Base-by-base conservation (phyloP, 345 rosid genomes). In the Ailanthus altissimus region DNA sequence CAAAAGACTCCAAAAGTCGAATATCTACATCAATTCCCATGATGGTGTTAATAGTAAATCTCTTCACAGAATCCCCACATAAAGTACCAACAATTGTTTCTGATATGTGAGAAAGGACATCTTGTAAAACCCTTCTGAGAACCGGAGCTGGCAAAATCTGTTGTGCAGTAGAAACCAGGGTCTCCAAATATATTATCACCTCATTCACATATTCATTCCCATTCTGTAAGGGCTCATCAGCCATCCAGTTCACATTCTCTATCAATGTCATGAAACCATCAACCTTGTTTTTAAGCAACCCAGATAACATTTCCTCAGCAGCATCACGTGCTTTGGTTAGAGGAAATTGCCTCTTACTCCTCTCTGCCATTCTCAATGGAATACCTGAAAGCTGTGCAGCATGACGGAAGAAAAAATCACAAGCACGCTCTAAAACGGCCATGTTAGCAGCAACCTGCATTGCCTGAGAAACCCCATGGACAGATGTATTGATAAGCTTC, bases 391-490 rank as follows among this genome's bases (percentile, higher is more conserved):
- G 98, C 83, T 93, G 99, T 42, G 97, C 99, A 13, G 99, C 97
- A 67, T 95, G 99, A 63, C 94, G 92, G 75, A 88, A 93, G 81
- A 93, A 95, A 88, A 95, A 95, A 79, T 92, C 99, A 70, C 99
- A 95, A 80, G 99, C 99, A 47, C 99, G 98, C 76, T 93, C 98
- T 70, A 95, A 77, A 36, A 95, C 99, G 1, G 93, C 90, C 99
- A 95, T 95, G 82, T 95, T 95, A 50, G 99, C 99, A 11, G 99
- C 98, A 58, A 92, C 89, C 84, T 90, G 99, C 99, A 93, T 95
- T 8, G 98, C 99, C 83, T 93, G 99, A 42, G 99, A 84, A 67
- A 92, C 99, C 59, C 96, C 98, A 66, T 89, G 93, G 53, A 91
- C 86, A 43, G 99, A 93, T 1, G 96, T 79, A 81, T 66, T 90